These are phyloP conservation scores for Aureobasidium uvarum DNA, from an alignment of 2,329 filamentous ascomycete species.

Conservation along the genomic window DNA sequence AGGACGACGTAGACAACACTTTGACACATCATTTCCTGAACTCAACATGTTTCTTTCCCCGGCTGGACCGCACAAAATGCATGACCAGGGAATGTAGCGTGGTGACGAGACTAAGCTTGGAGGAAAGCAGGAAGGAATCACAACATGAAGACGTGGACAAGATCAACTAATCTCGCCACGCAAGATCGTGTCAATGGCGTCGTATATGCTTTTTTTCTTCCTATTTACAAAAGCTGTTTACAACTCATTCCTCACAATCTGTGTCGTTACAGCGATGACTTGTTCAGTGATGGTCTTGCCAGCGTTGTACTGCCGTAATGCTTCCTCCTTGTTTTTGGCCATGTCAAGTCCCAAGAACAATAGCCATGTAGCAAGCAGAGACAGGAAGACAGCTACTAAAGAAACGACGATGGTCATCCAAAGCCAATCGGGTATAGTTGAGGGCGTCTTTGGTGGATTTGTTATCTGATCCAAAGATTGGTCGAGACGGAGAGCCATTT, in stretches of 20 bases:
- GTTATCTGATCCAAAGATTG: conserved; percentile 12
- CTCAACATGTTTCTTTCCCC: no score
- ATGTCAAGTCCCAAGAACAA: conserved; percentile 2
- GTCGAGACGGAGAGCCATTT: conserved; percentile 78
- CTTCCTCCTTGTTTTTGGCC: neutral
- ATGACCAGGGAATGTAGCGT: no score
- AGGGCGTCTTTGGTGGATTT: conserved; percentile 3
- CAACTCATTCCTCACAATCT: conserved; percentile 4
- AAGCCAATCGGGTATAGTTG: neutral
- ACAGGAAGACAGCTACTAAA: neutral
- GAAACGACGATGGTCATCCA: conserved; percentile 7
- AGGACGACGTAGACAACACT: no score
- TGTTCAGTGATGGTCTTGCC: neutral
- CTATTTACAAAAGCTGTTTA: neutral
- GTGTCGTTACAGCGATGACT: neutral
- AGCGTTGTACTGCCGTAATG: neutral
- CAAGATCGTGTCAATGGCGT: neutral
- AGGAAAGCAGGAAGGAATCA: neutral
- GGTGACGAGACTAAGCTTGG: no score
- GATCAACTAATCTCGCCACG: neutral
- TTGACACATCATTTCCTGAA: no score
- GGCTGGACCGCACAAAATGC: no score
- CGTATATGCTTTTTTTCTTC: neutral
- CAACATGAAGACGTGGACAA: neutral
- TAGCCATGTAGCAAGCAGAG: neutral